Base-by-base conservation (phyloP, 192 early-diverging fungal genomes). In the Thoreauomyces humboldtii region DNA sequence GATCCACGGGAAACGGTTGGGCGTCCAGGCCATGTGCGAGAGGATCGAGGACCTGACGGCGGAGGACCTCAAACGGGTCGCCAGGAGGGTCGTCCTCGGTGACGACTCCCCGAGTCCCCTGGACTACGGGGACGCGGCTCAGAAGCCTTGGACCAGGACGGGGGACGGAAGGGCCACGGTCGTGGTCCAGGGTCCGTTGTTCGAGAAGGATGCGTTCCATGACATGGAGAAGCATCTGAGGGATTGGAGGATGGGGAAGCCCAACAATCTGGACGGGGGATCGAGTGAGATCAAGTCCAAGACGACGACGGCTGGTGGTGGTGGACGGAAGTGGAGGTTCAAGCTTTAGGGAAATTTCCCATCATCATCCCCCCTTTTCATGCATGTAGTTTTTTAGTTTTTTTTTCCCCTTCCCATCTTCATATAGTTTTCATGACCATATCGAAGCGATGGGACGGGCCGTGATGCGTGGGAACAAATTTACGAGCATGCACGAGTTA, bases 41-140 rank as follows among this genome's bases (percentile, higher is more conserved):
- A 83, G 88, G 32, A 93, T 98, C 44, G 92, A 95, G 32, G 62
- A 76, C 19, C 85, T 98, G 15, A 86, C 83, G 31, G 58, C 77
- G 24, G 86, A 86, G 34, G 91, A 95, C 69, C 75, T 98, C 48
- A 73, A 81, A 35, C 74, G 87, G n/a, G 92, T 92, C 6, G 95
- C 92, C 1, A 65, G 76, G 19, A 59, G 87, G 6, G 76, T 91
- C 5, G 73, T 92, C 55, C 74, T 88, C 43, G 85, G 88, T 59
- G 81, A 69, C 31, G 68, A 75, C 15, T 42, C 68, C n/a, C 37
- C 27, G 52, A 67, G 63, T 31, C 77, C 77, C 35, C 56, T 78
- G 5, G 50, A 58, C 22, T 74, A 65, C 57, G 67, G 63, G 3
- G 75, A 66, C 31, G 54, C 44, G 44, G 47, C 59, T 7, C 46